Percentiles rank a stretch among this genome's conserved stretches.
Evolutionary conservation across 805 yeast species (phyloP).

Genomic region (Deakozyma indianensis): DNA sequence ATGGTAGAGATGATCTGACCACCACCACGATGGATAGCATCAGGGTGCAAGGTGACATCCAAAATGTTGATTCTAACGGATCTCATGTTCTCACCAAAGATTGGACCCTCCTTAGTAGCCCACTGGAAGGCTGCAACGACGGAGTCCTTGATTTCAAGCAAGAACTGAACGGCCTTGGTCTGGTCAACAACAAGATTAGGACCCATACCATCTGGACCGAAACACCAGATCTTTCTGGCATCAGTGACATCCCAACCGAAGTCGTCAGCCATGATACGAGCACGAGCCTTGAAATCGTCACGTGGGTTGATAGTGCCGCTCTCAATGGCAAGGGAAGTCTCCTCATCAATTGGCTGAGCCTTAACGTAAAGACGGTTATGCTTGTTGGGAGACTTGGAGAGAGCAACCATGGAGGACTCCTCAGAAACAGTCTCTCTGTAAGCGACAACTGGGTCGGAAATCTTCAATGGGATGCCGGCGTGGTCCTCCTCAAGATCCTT

Average conservation of each 20-base stretch:
- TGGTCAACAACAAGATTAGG: slow-evolving; percentile 98
- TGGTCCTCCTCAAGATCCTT: slow-evolving; percentile 94
- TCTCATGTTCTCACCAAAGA: slow-evolving; percentile 93
- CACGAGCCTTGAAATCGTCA: slow-evolving; percentile 98
- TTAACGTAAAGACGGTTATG: slow-evolving; percentile 98
- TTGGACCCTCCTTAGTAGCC: slow-evolving; percentile 99
- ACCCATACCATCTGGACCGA: slow-evolving; percentile 99
- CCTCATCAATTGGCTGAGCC: slow-evolving; percentile 95
- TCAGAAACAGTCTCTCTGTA: slow-evolving; percentile 97
- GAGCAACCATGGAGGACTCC: slow-evolving; percentile 90
- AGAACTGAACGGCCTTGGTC: slow-evolving; percentile 99
- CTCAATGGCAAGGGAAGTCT: slow-evolving; percentile 85
- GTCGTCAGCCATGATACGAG: slow-evolving; percentile 97
- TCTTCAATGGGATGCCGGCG: slow-evolving; percentile 98
- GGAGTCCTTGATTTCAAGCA: slow-evolving; percentile 97
- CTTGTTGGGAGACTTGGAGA: slow-evolving; percentile 99
- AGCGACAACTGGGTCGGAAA: slow-evolving; percentile 94
- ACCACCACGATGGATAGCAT: slow-evolving; percentile 99
- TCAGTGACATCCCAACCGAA: slow-evolving; percentile 99
- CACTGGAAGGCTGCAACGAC: slow-evolving; percentile 99
- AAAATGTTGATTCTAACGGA: slow-evolving; percentile 93
- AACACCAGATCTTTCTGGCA: slow-evolving; percentile 99
- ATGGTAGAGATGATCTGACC: slow-evolving; percentile 99
- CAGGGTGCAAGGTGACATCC: slow-evolving; percentile 99
- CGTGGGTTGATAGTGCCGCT: slow-evolving; percentile 81